Base-by-base conservation (phyloP, 2,329 filamentous ascomycete species). In the Talaromyces sp. region DNA sequence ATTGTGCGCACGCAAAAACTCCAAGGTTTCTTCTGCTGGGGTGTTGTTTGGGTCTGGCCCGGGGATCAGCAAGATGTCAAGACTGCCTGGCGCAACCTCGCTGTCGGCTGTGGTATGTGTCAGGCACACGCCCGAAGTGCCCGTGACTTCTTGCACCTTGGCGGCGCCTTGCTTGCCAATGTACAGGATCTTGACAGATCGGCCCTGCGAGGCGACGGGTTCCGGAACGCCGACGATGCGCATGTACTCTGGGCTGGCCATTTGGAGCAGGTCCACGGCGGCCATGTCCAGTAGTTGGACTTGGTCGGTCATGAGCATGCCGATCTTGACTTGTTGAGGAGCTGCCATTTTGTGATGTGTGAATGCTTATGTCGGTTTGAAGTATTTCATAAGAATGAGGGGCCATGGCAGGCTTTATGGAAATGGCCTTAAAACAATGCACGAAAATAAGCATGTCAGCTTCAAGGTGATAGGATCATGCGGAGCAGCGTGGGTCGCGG, bases 261-360 rank as follows among this genome's bases (percentile, higher is more conserved):
- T 78, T 61, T 68, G 68, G 57, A 78, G 70, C 49, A 77, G 69
- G 61, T 78, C 76, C 10, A 78, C 66, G 19, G 71, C 67, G 13
- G 72, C 68, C 44, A 77, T 63, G 62, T 78, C 76, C 36, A 78
- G 70, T 58, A 78, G 71, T 66, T 78, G 76, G 49, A 77, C 69
- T 1, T 67, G 65, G 10, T 69, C 66, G 32, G 71, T 65, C 15
- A 78, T 63, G 32, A 78, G 72, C 49, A 78, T 70, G 55, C 75
- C 75, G 57, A 77, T 44, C n/a, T 56, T 53, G 55, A 30, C 17
- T 22, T 39, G 36, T 27, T 55, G 53, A 5, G 36, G 15, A n/a
- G 17, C 36, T n/a, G 36, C 17, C 36, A 39, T 39, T n/a, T 17
- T 39, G 36, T 8, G 36, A 39, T 39, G 33, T 36, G 15, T 36